These are phyloP conservation scores for Xylariaceae sp. DNA, from an alignment of 2,329 filamentous ascomycete species.

Conservation along the genomic window DNA sequence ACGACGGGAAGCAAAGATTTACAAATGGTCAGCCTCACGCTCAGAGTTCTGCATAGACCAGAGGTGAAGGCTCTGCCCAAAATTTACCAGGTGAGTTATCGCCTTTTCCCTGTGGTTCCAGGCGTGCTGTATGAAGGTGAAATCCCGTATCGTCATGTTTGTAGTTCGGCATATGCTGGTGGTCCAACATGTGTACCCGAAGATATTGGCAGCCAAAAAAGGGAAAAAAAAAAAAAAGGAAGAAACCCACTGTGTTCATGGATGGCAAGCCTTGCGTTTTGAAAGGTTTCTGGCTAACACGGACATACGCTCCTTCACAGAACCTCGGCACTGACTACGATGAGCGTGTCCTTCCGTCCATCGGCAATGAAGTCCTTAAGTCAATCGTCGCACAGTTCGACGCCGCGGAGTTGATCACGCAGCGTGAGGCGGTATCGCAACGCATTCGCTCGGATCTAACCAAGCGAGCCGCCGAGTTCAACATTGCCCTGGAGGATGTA, in stretches of 20 bases:
- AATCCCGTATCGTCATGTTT: too few relatives aligned
- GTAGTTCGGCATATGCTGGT: background rate
- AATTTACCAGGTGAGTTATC: slow-evolving; percentile 85
- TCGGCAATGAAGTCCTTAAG: slow-evolving; percentile 99
- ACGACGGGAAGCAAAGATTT: slow-evolving; percentile 98
- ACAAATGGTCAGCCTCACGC: slow-evolving; percentile 98
- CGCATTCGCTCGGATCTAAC: slow-evolving; percentile 90
- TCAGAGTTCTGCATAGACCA: slow-evolving; percentile 90
- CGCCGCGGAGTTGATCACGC: slow-evolving; percentile 96
- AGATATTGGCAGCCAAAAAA: background rate
- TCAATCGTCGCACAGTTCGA: slow-evolving; percentile 98
- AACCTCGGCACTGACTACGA: slow-evolving; percentile 98
- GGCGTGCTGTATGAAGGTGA: background rate
- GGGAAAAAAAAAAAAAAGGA: background rate
- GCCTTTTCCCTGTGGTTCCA: background rate
- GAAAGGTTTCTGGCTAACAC: slow-evolving; percentile 4
- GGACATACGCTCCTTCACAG: slow-evolving; percentile 43
- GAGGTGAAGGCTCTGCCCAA: slow-evolving; percentile 89
- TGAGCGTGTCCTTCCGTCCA: slow-evolving; percentile 94
- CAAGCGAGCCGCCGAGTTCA: slow-evolving; percentile 92
- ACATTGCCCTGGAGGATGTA: slow-evolving; percentile 97
- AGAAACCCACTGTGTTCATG: background rate
- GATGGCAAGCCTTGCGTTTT: background rate
- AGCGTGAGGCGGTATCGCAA: slow-evolving; percentile 93
- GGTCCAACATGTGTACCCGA: background rate